phyloP scores from a whole-genome alignment of 164 flowering plant genomes.

The Euptelea pleiosperma region DNA sequence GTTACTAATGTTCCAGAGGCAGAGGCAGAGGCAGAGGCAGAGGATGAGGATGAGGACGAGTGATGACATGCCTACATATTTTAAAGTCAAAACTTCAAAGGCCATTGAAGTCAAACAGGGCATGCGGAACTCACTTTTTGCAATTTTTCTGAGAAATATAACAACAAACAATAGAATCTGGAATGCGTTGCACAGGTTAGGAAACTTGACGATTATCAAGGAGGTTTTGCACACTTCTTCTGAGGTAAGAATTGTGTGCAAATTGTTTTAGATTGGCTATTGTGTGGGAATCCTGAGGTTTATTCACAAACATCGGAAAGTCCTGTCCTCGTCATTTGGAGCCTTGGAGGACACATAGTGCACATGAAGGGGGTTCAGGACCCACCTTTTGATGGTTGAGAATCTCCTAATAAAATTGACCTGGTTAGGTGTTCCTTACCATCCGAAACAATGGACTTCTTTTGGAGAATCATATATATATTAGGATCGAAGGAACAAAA shows the following conservation, averaged over 20 bases:
- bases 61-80: conserved; percentile 15
- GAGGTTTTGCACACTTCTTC: conserved; percentile 20
- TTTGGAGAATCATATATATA: no score
- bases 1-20: conserved; percentile 22
- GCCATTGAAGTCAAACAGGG: conserved; percentile 19
- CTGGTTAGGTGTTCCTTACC: no score
- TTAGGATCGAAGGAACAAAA: no score
- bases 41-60: conserved; percentile 18
- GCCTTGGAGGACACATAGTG: no score
- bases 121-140: conserved; percentile 29
- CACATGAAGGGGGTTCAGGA: no score
- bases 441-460: no score
- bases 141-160: conserved; percentile 44
- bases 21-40: not conserved
- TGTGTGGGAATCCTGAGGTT: not conserved
- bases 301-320: no score
- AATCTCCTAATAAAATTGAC: no score
- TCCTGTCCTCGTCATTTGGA: no score
- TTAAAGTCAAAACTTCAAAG: conserved; percentile 39
- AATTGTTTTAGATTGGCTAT: not conserved
- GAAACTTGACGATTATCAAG: conserved; percentile 15
- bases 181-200: conserved; percentile 31
- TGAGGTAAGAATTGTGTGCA: conserved; percentile 32
- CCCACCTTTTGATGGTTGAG: no score
- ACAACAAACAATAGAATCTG: conserved; percentile 53